Percentiles rank a stretch among this genome's conserved stretches.
Evolutionary conservation across 371 early-diverging fungal genomes (phyloP).

Genomic region (Mortierella sp.): DNA sequence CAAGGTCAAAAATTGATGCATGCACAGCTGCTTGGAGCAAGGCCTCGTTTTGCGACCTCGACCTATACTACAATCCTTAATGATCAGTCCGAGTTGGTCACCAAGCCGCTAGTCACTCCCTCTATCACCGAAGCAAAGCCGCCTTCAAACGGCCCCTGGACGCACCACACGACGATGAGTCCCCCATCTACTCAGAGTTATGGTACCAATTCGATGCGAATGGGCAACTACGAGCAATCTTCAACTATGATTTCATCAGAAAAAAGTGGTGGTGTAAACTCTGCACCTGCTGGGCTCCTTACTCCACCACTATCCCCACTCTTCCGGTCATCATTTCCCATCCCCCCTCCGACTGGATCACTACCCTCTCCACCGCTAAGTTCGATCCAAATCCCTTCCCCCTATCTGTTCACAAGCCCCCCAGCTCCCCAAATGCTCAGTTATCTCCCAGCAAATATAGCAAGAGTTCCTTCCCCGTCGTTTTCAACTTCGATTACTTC

Average conservation of each 20-base stretch:
- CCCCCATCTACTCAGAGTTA: neutral
- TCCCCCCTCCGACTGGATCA: neutral
- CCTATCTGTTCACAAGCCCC: neutral
- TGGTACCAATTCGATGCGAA: neutral
- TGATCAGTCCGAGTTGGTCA: conserved; percentile 11
- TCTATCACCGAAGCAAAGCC: neutral
- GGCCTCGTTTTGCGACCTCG: conserved; percentile 39
- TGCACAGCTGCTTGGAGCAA: conserved; percentile 19
- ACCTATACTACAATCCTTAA: conserved; percentile 23
- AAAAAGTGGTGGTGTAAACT: neutral
- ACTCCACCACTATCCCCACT: conserved; percentile 30
- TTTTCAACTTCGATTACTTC: neutral
- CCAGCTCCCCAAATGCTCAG: neutral
- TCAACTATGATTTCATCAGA: neutral
- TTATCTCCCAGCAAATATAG: neutral
- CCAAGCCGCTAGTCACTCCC: conserved; percentile 22
- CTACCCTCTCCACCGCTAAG: neutral
- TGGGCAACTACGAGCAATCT: neutral
- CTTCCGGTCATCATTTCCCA: neutral
- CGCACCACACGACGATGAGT: neutral
- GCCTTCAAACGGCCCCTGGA: neutral
- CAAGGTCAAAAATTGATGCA: conserved; percentile 10
- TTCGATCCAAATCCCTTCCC: neutral
- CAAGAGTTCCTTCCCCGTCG: neutral
- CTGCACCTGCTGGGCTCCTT: conserved; percentile 16